Base-by-base conservation (phyloP, 1,284 basidiomycete genomes). In the Fereydounia khargensis region DNA sequence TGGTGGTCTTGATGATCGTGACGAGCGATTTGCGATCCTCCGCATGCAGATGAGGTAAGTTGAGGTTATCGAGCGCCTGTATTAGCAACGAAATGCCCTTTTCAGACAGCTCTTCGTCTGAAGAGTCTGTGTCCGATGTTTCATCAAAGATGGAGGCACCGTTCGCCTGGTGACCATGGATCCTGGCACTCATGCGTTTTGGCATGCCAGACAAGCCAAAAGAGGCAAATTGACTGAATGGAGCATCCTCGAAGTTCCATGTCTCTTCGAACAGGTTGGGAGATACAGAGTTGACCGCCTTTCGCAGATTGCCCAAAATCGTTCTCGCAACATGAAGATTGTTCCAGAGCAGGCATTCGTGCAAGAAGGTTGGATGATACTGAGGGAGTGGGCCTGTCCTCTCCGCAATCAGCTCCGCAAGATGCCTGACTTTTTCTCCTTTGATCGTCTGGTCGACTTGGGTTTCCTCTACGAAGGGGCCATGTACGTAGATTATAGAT, bases 11-110 rank as follows among this genome's bases (percentile, higher is more conserved):
- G 33, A 91, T 85, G 6, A 95, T 80, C 0, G 87, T 85, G 3
- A 86, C 79, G 2, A 96, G 81, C 55, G 88, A 85, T 0, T 85
- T 84, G 42, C 87, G 84, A 64, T 96, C 91, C 57, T 85, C 84
- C 0, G 80, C 79, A 0, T 85, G 85, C 13, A 95, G 78, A 56
- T 86, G 84, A 0, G 87, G 84, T 7, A 88, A 75, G 6, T 85
- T 82, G 7, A 80, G 69, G 6, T 79, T 78, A 65, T 89, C 85
- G 6, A 95, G 78, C 5, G 79, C 79, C 5, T 13, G 27, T 7
- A 42, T 24, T 5, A 53, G 45, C 9, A 36, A 24, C 20, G 48
- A 47, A 14, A 47, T 42, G 16, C 33, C 22, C 16, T 42, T 47
- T 18, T 14, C 32, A 7, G 49, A 20, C 25, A 56, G 46, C 13